phyloP scores from a whole-genome alignment of 139 green algal species.

The Chlamydomonas asymmetrica region DNA sequence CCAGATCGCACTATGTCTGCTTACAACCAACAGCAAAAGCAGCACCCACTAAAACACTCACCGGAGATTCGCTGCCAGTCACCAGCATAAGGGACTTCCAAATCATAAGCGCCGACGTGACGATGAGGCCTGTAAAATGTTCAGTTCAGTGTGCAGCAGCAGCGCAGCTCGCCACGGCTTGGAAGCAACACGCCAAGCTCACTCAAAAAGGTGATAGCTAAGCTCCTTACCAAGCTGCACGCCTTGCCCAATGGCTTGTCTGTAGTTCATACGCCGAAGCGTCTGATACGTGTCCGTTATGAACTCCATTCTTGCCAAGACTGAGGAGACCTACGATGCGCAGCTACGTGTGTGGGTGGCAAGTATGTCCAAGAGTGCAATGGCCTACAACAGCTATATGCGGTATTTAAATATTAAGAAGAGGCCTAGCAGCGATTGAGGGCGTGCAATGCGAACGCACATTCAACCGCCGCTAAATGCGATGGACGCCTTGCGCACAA shows the following conservation, averaged over 20 bases:
- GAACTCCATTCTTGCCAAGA: constrained; percentile 23
- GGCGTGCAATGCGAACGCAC: too few relatives aligned
- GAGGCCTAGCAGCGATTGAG: too few relatives aligned
- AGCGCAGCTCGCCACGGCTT: not conserved
- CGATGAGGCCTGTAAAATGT: constrained; percentile 87
- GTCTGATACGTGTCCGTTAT: constrained; percentile 19
- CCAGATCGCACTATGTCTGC: too few relatives aligned
- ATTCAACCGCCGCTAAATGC: too few relatives aligned
- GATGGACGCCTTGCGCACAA: too few relatives aligned
- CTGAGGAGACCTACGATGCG: too few relatives aligned
- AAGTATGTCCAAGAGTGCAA: too few relatives aligned
- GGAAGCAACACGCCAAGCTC: not conserved
- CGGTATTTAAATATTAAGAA: too few relatives aligned
- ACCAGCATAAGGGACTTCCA: constrained; percentile 95
- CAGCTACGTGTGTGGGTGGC: too few relatives aligned
- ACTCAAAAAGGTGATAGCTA: not conserved
- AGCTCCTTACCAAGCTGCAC: constrained; percentile 36
- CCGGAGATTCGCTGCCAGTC: constrained; percentile 94
- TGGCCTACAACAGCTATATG: too few relatives aligned
- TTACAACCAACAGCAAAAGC: not conserved
- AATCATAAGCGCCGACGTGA: constrained; percentile 95
- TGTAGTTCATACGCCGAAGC: constrained; percentile 39
- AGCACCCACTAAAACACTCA: constrained; percentile 38
- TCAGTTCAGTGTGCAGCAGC: not conserved
- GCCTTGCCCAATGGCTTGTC: constrained; percentile 26